Base-by-base conservation (phyloP, 1,139 yeast species). In the Yamadazyma jaroonii region DNA sequence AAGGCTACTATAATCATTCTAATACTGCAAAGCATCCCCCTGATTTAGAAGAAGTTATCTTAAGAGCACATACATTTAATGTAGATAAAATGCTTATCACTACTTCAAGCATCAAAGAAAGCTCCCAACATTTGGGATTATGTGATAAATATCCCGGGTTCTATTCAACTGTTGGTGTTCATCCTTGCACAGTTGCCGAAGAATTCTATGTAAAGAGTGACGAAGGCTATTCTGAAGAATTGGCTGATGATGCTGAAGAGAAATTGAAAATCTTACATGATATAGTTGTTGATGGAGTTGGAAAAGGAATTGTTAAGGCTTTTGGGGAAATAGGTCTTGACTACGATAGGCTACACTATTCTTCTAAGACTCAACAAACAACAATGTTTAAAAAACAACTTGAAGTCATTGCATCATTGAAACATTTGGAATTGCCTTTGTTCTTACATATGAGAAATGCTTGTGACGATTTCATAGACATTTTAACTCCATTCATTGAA, bases 261-360 rank as follows among this genome's bases (percentile, higher is more conserved):
- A 81, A 81, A 48, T 54, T 82, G 25, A 45, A 53, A 0, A 62
- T 71, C 32, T 62, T 92, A 38, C 72, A 71, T 46, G 47, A 61
- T 1, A 50, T 87, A 14, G 77, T 82, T 1, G 41, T 53, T 3
- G 53, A 61, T 2, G 90, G 92, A 6, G 58, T 66, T 26, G 44
- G 59, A 6, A 47, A 54, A 15, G 87, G 84, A 1, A 56, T 62
- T 9, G 76, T 82, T n/a, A 74, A 72, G 48, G 90, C 96, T 3
- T 81, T 88, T 61, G 97, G 97, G 10, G 97, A 90, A 59, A 81
- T 89, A 38, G 97, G 98, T 0, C 70, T 92, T 36, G 99, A 92
- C 56, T 92, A 90, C 57, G 98, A 92, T 57, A 66, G 99, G 42
- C 65, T 94, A 37, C 82, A 85, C 52, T 85, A 79, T 53, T 77